phyloP scores from a whole-genome alignment of 768 basidiomycete genomes.

The Leccinellum luteum region DNA sequence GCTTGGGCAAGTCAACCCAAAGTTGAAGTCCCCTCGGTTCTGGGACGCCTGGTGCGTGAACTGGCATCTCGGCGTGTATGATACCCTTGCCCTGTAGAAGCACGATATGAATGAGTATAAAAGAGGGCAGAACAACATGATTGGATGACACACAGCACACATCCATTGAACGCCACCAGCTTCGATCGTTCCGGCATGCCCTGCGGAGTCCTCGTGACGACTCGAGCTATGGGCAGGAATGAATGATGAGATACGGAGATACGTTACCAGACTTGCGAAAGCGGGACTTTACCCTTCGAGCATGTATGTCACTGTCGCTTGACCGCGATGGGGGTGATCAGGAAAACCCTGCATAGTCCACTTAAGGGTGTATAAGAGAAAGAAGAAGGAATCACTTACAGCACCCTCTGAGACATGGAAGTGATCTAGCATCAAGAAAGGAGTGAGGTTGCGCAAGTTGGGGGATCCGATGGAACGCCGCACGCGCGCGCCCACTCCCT shows the following conservation, averaged over 20 bases:
- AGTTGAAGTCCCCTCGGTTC: conserved; percentile 85
- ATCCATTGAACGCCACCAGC: conserved; percentile 95
- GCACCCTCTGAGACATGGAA: conserved; percentile 70
- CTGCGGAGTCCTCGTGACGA: conserved; percentile 89
- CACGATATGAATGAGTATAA: not conserved
- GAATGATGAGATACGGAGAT: not conserved
- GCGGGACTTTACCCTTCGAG: conserved; percentile 58
- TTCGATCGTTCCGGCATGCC: conserved; percentile 73
- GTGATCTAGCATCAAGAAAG: conserved; percentile 90
- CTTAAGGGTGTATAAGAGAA: not conserved
- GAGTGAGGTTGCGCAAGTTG: conserved; percentile 74
- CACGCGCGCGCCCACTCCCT: conserved; percentile 83
- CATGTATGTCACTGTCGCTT: conserved; percentile 89
- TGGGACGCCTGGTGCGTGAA: conserved; percentile 61
- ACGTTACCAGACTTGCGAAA: not conserved
- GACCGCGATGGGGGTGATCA: conserved; percentile 91
- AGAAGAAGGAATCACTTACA: conserved; percentile 38
- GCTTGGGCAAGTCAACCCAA: conserved; percentile 79
- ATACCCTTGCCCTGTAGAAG: conserved; percentile 57
- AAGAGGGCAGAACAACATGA: not conserved
- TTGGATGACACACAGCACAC: conserved; percentile 59
- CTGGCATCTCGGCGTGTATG: conserved; percentile 88
- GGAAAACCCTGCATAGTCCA: conserved; percentile 66
- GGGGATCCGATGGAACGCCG: conserved; percentile 81
- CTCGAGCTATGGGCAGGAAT: conserved; percentile 47